Conservation (phyloP, 257 asterid species). For the Jaltomata sinuosa region DNA sequence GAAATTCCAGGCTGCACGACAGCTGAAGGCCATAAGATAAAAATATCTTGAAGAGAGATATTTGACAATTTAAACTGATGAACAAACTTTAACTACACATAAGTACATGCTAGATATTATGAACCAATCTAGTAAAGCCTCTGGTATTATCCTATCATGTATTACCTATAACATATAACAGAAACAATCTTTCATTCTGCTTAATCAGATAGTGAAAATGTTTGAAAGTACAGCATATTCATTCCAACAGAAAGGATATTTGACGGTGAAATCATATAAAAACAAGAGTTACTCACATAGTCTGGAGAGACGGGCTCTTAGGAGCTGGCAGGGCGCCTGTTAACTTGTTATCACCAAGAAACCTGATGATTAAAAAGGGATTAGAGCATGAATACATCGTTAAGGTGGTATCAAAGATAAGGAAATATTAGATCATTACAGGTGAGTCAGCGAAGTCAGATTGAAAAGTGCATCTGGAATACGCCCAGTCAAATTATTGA, state of each 20-base stretch:
- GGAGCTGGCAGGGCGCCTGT: constrained; percentile 48
- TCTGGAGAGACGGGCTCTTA: constrained; percentile 33
- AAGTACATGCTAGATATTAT: not conserved
- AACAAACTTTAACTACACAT: not conserved
- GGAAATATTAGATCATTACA: constrained; percentile 27
- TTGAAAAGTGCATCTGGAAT: constrained; percentile 54
- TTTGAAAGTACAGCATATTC: not conserved
- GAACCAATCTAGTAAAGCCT: not conserved
- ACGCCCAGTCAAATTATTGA: constrained; percentile 62
- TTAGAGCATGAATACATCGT: not conserved
- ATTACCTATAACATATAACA: not conserved
- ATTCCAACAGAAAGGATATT: not conserved
- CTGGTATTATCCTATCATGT: not conserved
- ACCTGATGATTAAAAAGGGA: constrained; percentile 32
- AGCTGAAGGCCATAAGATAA: not conserved
- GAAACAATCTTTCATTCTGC: not conserved
- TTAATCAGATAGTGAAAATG: not conserved
- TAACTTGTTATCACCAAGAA: constrained; percentile 71
- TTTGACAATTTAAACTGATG: not conserved
- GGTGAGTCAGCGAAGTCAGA: constrained; percentile 31
- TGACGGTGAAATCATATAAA: not conserved
- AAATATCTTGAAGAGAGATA: not conserved
- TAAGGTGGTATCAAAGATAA: not conserved
- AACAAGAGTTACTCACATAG: constrained; percentile 34
- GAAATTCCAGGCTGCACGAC: not conserved